phyloP scores from a whole-genome alignment of 352 stramenopile genomes.

The Phytophthora cajani region DNA sequence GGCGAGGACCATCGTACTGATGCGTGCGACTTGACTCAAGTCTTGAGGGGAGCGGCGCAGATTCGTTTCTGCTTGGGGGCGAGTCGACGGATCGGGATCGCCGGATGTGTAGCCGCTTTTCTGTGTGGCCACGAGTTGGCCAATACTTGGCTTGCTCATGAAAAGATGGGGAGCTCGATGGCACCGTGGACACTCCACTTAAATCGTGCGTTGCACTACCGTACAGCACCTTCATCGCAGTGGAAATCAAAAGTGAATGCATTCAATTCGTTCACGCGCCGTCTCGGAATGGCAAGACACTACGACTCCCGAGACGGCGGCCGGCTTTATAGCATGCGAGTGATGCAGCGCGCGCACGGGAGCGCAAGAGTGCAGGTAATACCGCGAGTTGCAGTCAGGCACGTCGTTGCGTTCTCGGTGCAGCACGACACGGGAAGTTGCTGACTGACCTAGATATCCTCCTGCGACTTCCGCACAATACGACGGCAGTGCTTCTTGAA shows the following conservation, averaged over 20 bases:
- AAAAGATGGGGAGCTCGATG: slow-evolving; percentile 4
- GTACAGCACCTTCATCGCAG: not conserved
- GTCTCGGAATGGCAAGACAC: not conserved
- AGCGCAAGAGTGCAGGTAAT: not conserved
- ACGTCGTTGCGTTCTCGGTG: not conserved
- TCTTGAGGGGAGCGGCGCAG: slow-evolving; percentile 32
- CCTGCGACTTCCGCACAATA: slow-evolving; percentile 93
- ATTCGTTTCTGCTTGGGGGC: slow-evolving; percentile 39
- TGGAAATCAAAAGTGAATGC: slow-evolving; percentile 32
- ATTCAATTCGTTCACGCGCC: slow-evolving; percentile 17
- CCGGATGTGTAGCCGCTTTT: slow-evolving; percentile 12
- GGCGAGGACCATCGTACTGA: slow-evolving; percentile 57
- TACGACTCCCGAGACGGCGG: slow-evolving; percentile 13
- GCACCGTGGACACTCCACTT: too few relatives aligned
- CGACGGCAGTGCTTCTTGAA: slow-evolving; percentile 95
- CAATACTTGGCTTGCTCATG: slow-evolving; percentile 11
- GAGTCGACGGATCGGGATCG: slow-evolving; percentile 17
- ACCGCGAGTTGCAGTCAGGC: not conserved
- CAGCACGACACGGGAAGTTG: slow-evolving; percentile 8
- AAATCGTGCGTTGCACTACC: too few relatives aligned
- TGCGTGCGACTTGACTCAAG: slow-evolving; percentile 28
- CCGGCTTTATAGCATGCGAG: slow-evolving; percentile 36
- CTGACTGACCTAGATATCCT: slow-evolving; percentile 84
- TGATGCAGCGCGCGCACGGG: not conserved
- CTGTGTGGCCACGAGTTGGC: slow-evolving; percentile 4